These are phyloP conservation scores for Austroboletus eburneus DNA, from an alignment of 768 basidiomycete genomes.

Conservation along the genomic window DNA sequence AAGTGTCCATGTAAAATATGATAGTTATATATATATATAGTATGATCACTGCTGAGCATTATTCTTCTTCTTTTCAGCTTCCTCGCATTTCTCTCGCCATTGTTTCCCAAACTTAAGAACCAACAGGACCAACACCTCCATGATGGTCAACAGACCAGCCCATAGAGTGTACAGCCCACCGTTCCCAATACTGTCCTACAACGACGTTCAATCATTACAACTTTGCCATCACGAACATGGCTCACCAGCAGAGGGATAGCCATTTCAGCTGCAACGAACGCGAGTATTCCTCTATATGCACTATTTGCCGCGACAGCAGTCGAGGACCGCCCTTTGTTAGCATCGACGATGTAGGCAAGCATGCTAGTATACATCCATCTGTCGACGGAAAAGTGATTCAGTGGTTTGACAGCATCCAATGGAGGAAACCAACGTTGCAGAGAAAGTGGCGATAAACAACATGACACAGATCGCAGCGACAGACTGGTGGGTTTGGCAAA, in stretches of 20 bases:
- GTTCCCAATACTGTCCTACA: conserved; percentile 24
- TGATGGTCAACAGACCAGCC: conserved; percentile 50
- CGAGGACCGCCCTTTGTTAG: conserved; percentile 77
- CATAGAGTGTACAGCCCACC: conserved; percentile 36
- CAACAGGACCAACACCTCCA: conserved; percentile 51
- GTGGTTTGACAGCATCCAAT: neutral
- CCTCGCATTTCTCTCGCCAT: conserved; percentile 56
- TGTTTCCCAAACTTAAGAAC: conserved; percentile 53
- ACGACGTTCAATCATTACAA: neutral
- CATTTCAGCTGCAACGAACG: conserved; percentile 70
- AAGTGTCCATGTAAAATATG: no score
- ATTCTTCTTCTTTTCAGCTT: conserved; percentile 36
- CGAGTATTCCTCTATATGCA: conserved; percentile 63
- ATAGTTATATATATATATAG: neutral
- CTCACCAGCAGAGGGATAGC: conserved; percentile 64
- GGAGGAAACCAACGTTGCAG: conserved; percentile 33
- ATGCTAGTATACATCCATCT: conserved; percentile 62
- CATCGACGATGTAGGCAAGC: conserved; percentile 83
- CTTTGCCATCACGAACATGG: neutral
- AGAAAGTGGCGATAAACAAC: conserved; percentile 70
- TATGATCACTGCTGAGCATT: conserved; percentile 5
- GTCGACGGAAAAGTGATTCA: neutral
- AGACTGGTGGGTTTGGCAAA: conserved; percentile 57
- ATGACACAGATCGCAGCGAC: conserved; percentile 67
- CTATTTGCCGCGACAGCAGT: conserved; percentile 75